Base-by-base conservation (phyloP, 306 rosid genomes). In the Prunus fruticosa region DNA sequence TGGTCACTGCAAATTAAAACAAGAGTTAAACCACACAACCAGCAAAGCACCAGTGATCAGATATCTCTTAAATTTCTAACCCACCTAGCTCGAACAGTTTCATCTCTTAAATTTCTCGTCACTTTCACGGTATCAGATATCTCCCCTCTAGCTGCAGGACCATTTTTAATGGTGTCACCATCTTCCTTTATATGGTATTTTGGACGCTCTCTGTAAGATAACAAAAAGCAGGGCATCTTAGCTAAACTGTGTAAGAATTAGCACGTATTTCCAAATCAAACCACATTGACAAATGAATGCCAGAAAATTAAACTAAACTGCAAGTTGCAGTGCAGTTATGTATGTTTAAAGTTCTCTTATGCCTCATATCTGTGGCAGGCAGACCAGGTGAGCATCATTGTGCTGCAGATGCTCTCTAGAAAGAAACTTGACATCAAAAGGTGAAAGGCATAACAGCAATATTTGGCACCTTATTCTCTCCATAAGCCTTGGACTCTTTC, bases 401-500 rank as follows among this genome's bases (percentile, higher is more conserved):
- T 56, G 45, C 20, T 62, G 68, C 50, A 22, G 16, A 43, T 22
- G 71, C 71, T 46, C 43, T 47, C 19, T 22, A 78, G 25, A 69
- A 34, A 43, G 52, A 69, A 75, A 43, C 58, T 47, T 57, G 28
- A 46, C 32, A 58, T 20, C 9, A 45, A 25, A 9, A 77, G 47
- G 27, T 18, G 20, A 47, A 34, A 73, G 38, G 38, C 25, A 72
- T 41, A 64, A 76, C 28, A 34, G 51, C 15, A 52, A 58, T 18
- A 57, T 25, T 27, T 73, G 47, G 41, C 77, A 92, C 99, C 99
- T 91, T 84, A 96, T 91, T 93, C 99, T 93, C 87, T 96, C 99
- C 73, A 77, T 71, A 80, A 96, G 98, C 83, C 91, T 88, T 43
- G 91, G 89, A 78, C 91, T 88, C 93, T 84, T 93, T 93, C 91